These are phyloP conservation scores for Jaapia argillacea DNA, from an alignment of 768 basidiomycete species.

Conservation along the genomic window DNA sequence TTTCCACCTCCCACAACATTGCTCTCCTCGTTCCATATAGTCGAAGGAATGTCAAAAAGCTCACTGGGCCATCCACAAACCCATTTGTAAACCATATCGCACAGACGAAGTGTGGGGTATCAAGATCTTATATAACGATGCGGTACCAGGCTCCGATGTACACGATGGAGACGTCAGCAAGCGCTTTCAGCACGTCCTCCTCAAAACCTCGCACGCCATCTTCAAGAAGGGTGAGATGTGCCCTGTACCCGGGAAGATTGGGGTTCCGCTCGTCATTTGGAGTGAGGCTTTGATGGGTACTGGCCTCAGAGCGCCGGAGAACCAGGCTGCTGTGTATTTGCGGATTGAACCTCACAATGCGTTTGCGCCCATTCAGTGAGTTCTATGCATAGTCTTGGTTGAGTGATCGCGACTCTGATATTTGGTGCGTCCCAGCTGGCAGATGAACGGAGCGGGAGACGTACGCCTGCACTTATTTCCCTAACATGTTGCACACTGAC, in stretches of 20 bases:
- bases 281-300: constrained; percentile 5
- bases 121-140: constrained; percentile 9
- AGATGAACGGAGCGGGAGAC: too few relatives aligned
- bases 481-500: too few relatives aligned
- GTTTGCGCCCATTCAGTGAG: constrained; percentile 10
- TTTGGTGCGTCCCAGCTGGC: too few relatives aligned
- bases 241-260: constrained; percentile 9
- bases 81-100: constrained; percentile 9
- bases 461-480: too few relatives aligned
- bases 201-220: constrained; percentile 9
- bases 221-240: constrained; percentile 12
- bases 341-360: constrained; percentile 12
- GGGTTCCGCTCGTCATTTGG: constrained; percentile 11
- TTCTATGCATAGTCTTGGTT: neutral
- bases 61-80: constrained; percentile 16
- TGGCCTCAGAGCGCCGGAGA: neutral
- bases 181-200: constrained; percentile 13
- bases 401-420: neutral
- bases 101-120: constrained; percentile 14
- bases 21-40: too few relatives aligned
- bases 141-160: constrained; percentile 1
- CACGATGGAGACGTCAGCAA: constrained; percentile 3
- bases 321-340: constrained; percentile 14
- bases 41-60: constrained; percentile 12
- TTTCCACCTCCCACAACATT: too few relatives aligned